A percentile compares a stretch with the other conserved stretches of the same genome.
These are phyloP conservation scores for Russula earlei DNA, from an alignment of 768 basidiomycete species.

Conservation along the genomic window DNA sequence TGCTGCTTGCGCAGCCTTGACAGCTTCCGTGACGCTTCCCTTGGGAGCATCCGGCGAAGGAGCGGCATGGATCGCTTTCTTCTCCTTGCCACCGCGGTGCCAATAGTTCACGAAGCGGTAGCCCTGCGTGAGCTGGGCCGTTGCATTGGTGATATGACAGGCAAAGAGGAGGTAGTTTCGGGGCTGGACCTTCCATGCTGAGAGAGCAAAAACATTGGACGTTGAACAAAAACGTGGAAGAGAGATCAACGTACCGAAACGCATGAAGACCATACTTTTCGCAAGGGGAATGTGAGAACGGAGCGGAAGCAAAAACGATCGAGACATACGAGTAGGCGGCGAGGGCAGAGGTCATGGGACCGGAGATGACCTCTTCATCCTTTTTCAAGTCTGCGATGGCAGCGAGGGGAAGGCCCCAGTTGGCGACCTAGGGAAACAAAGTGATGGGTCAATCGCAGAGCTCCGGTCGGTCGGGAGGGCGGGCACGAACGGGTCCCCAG, in stretches of 20 bases:
- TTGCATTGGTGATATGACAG: conserved; percentile 86
- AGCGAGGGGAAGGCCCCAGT: conserved; percentile 96
- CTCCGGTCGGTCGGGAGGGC: background rate
- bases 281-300: background rate
- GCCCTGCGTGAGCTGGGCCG: conserved; percentile 79
- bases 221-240: background rate
- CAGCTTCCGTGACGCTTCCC: conserved; percentile 41
- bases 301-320: background rate
- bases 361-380: conserved; percentile 95
- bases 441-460: background rate
- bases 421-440: conserved; percentile 67
- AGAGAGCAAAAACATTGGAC: background rate
- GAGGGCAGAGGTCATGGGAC: conserved; percentile 90
- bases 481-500: conserved; percentile 89
- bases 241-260: conserved; percentile 53
- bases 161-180: conserved; percentile 94
- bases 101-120: conserved; percentile 85
- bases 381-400: conserved; percentile 85
- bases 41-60: conserved; percentile 22
- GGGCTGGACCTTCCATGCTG: conserved; percentile 92
- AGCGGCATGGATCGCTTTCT: conserved; percentile 29
- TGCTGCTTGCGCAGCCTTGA: conserved; percentile 31
- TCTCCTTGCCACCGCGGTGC: conserved; percentile 81
- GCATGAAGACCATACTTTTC: conserved; percentile 76
- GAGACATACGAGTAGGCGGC: conserved; percentile 81